Evolutionary conservation across 805 yeast genomes (phyloP), one percentile per base, ranked within the genome.

Genomic region (Ogataea nitratoaversa): DNA sequence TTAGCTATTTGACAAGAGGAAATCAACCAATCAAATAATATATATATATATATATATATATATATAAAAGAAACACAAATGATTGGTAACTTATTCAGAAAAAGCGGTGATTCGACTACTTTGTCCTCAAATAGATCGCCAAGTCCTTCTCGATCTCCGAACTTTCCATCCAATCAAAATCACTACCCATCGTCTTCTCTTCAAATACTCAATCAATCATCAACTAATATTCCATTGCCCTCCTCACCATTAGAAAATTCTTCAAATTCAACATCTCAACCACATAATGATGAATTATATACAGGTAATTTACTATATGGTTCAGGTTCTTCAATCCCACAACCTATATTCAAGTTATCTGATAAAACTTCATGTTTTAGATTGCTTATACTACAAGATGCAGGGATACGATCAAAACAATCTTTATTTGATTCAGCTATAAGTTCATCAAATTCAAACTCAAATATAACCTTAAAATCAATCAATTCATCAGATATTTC

Each of bases 261-360:
- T 20, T 17, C 25, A 12, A n/a, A 31, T 19, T 7, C 32, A 14
- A 19, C 23, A 24, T 11, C 29, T 14, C 36, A 28, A 12, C 7
- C 42, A 16, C 40, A 23, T 22, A 65, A 59, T 38, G 77, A 72
- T 18, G 77, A 72, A 52, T 54, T 67, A 22, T 66, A 68, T 49
- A 66, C 73, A 1, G 54, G 77, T 24, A 68, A 69, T 28, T 66
- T 70, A 30, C 57, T 73, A n/a, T 74, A 72, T 46, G 78, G 77
- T 2, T 60, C 70, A 0, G 48, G 44, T 5, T 42, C 43, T 27
- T 24, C 25, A 12, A 25, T 46, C 7, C 57, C 58, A 2, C 39
- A 25, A 3, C 44, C 57, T 2, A 19, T 22, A 12, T 47, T 50
- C 43, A 48, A 44, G 30, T 18, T 59, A 6, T 54, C 56, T 1